Percentiles rank a stretch among this genome's conserved stretches.
These are phyloP conservation scores for Didymella exigua DNA, from an alignment of 2,329 filamentous ascomycete species.

Conservation along the genomic window DNA sequence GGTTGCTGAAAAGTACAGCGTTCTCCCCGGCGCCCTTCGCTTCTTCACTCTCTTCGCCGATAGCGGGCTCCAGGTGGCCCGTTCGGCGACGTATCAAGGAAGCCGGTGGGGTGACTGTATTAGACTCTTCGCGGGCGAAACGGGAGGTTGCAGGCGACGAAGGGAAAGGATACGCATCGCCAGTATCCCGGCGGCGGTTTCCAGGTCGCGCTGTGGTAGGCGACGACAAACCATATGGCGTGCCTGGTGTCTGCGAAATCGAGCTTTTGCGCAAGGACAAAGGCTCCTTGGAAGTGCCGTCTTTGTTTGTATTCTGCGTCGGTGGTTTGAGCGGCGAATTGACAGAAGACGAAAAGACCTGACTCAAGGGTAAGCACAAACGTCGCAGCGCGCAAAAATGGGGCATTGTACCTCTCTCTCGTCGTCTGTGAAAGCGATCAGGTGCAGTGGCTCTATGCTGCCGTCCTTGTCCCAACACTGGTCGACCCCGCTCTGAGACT, in stretches of 20 bases:
- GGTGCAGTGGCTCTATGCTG: slow-evolving; percentile 70
- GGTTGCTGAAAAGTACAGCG: slow-evolving; percentile 55
- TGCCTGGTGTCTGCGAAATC: slow-evolving; percentile 71
- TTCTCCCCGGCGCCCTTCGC: slow-evolving; percentile 52
- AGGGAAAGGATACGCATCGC: slow-evolving; percentile 67
- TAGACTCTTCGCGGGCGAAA: slow-evolving; percentile 68
- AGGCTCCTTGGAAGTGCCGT: slow-evolving; percentile 59
- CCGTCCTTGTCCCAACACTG: slow-evolving; percentile 86
- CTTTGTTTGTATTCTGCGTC: slow-evolving; percentile 69
- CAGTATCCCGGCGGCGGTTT: slow-evolving; percentile 83
- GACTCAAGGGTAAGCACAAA: slow-evolving; percentile 22
- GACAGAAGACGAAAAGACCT: slow-evolving; percentile 84
- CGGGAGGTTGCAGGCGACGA: slow-evolving; percentile 67
- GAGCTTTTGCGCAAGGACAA: slow-evolving; percentile 79
- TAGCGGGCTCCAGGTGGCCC: slow-evolving; percentile 61
- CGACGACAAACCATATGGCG: slow-evolving; percentile 72
- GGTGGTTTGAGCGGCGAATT: slow-evolving; percentile 93
- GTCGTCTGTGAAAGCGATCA: slow-evolving; percentile 73
- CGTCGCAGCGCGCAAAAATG: neutral
- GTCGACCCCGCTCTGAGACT: slow-evolving; percentile 79
- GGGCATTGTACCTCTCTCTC: slow-evolving; percentile 64
- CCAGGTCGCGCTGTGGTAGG: slow-evolving; percentile 75
- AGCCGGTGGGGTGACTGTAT: slow-evolving; percentile 64
- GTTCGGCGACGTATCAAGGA: slow-evolving; percentile 66
- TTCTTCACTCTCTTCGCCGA: slow-evolving; percentile 58